Evolutionary conservation across 2,329 filamentous ascomycete species (phyloP).

Genomic region (Penicillium hordei): DNA sequence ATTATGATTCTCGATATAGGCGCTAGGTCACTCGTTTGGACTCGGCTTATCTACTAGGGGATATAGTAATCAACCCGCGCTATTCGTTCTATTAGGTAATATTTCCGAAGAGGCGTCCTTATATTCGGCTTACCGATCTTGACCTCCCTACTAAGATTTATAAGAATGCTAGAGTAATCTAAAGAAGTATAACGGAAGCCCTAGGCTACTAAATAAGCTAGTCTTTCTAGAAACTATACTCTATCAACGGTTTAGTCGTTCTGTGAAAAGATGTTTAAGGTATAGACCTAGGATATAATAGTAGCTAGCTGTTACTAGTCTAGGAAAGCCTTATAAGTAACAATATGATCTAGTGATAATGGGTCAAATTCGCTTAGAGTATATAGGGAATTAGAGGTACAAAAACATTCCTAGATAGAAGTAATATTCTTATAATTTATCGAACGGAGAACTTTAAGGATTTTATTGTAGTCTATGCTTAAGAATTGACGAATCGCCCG

Average conservation of each 20-base stretch:
- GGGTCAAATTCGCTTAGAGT: conserved; percentile 15
- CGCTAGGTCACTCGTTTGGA: background rate
- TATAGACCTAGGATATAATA: conserved; percentile 21
- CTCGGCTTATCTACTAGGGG: background rate
- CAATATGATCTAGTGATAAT: conserved; percentile 18
- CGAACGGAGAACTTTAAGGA: conserved; percentile 4
- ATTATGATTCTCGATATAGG: background rate
- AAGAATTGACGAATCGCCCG: background rate
- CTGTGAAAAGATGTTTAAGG: too few relatives aligned
- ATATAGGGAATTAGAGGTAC: conserved; percentile 8
- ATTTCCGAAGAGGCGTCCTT: background rate
- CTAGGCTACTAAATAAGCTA: background rate
- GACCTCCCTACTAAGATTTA: conserved; percentile 22
- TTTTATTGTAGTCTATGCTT: conserved; percentile 5
- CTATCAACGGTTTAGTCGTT: too few relatives aligned
- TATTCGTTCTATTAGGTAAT: background rate
- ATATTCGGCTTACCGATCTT: conserved; percentile 23
- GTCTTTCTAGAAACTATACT: background rate
- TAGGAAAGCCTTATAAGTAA: conserved; percentile 18
- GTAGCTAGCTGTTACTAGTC: conserved; percentile 19
- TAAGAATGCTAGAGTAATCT: conserved; percentile 26
- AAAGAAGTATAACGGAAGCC: conserved; percentile 20
- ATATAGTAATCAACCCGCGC: background rate
- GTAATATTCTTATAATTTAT: conserved; percentile 15
- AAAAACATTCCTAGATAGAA: conserved; percentile 7